Evolutionary conservation across 768 basidiomycete species (phyloP), one percentile per base, ranked within the genome.

Genomic region (Lentinula edodes): DNA sequence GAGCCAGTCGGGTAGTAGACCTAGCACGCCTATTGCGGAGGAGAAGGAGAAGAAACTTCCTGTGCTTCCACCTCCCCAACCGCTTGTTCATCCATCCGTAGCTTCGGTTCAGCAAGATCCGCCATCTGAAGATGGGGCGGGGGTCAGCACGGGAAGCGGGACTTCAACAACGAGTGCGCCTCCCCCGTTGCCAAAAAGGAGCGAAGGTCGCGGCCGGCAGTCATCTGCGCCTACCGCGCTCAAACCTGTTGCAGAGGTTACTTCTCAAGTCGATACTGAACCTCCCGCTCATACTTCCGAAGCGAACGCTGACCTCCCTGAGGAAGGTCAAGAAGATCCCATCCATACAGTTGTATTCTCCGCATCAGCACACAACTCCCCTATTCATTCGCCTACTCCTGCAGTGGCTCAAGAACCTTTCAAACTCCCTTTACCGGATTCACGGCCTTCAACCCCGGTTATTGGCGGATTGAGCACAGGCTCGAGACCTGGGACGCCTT

Each of bases 351-450:
- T 63, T 20, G 64, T 63, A 56, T 38, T 61, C 18, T 57, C 62
- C 10, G 53, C 52, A 13, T 60, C 45, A 6, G 60, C 51, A 36
- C 56, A 42, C 34, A 63, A 65, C n/a, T 51, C 66, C 18, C 63
- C 75, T 5, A 5, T 54, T 13, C 35, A 32, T 52, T 52, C 52
- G 28, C 52, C 52, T 52, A 20, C 16, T 41, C 35, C 13, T 20
- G 13, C 39, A 12, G 42, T 16, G 42, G 16, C 16, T 43, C 56
- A 58, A 32, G 41, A 43, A 15, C 80, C 77, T 9, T 69, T 73
- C 34, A 75, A 60, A 66, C 67, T 74, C 48, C 80, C 74, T 52
- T 73, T 78, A 5, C 78, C 80, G 2, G 76, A 78, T 5, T 80
- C 82, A 6, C 75, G 78, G 7, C 76, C 83, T 3, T 71, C 67